A percentile compares a stretch with the other conserved stretches of the same genome.
phyloP scores from a whole-genome alignment of 495 filamentous ascomycete genomes.

The Hapsidospora chrysogenum region DNA sequence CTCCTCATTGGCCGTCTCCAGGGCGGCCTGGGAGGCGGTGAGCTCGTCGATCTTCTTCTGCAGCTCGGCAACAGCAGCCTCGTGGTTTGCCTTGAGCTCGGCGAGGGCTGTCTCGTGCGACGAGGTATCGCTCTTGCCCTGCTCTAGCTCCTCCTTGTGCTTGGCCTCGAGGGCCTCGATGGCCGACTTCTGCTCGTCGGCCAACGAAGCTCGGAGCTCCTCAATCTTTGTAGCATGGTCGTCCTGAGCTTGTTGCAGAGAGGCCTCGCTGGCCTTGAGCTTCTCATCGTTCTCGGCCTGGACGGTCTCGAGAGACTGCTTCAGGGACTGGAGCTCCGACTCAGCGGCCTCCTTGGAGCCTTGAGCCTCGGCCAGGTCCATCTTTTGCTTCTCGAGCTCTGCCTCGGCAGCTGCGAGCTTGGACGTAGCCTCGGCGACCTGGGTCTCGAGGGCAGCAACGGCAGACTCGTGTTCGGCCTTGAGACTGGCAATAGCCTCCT shows the following conservation, averaged over 20 bases:
- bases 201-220: slow-evolving; percentile 20
- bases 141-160: slow-evolving; percentile 21
- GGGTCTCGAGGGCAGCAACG: slow-evolving; percentile 19
- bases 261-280: slow-evolving; percentile 15
- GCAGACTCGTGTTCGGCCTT: slow-evolving; percentile 26
- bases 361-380: slow-evolving; percentile 16
- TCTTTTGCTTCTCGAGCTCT: slow-evolving; percentile 19
- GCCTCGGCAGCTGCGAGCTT: slow-evolving; percentile 24
- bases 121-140: slow-evolving; percentile 12
- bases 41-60: slow-evolving; percentile 28
- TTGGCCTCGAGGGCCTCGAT: slow-evolving; percentile 22
- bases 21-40: slow-evolving; percentile 10
- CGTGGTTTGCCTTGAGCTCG: slow-evolving; percentile 24
- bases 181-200: slow-evolving; percentile 21
- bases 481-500: slow-evolving; percentile 23
- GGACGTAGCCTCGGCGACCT: slow-evolving; percentile 23
- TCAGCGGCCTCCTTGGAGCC: slow-evolving; percentile 20
- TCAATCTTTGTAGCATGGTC: slow-evolving; percentile 24
- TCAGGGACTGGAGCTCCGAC: slow-evolving; percentile 20
- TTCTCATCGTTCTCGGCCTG: slow-evolving; percentile 21
- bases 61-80: slow-evolving; percentile 16
- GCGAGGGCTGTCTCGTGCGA: slow-evolving; percentile 20
- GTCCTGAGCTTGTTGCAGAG: slow-evolving; percentile 14
- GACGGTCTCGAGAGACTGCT: slow-evolving; percentile 22
- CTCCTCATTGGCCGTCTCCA: slow-evolving; percentile 13